A percentile compares a stretch with the other conserved stretches of the same genome.
Conservation (phyloP, 139 green algal species). For the Diplosphaera chodatii region DNA sequence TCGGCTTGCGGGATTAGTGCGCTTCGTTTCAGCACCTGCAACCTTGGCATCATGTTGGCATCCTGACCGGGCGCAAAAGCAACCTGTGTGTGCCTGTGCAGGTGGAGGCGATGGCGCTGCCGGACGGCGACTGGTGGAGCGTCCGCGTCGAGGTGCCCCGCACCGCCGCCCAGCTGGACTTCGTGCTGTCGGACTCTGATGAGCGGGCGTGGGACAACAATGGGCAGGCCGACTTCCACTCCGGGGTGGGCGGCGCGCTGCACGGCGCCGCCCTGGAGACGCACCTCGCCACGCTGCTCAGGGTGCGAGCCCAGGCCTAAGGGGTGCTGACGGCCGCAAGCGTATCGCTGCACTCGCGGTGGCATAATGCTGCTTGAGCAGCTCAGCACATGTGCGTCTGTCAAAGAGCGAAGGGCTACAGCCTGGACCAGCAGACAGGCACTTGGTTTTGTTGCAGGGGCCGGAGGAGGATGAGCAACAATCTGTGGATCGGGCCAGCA, state of each 20-base stretch:
- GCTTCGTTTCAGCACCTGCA: no score
- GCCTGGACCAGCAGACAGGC: no score
- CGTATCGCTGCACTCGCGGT: no score
- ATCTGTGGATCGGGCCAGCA: conserved; percentile 42
- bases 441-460: conserved; percentile 10
- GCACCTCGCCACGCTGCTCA: not conserved
- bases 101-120: conserved; percentile 25
- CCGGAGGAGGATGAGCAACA: not conserved
- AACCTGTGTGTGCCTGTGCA: no score
- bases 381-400: not conserved
- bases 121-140: conserved; percentile 48
- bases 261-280: not conserved
- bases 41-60: no score
- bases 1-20: no score
- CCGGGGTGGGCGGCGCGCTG: conserved; percentile 28
- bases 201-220: conserved; percentile 81
- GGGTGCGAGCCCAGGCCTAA: no score
- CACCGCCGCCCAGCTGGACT: conserved; percentile 63
- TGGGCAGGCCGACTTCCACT: conserved; percentile 66
- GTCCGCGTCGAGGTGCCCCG: conserved; percentile 46
- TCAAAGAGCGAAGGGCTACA: conserved; percentile 3
- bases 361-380: not conserved
- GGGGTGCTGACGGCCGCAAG: no score
- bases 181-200: conserved; percentile 63
- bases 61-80: no score